phyloP scores from a whole-genome alignment of 345 rosid species.

The Euclidium syriacum region DNA sequence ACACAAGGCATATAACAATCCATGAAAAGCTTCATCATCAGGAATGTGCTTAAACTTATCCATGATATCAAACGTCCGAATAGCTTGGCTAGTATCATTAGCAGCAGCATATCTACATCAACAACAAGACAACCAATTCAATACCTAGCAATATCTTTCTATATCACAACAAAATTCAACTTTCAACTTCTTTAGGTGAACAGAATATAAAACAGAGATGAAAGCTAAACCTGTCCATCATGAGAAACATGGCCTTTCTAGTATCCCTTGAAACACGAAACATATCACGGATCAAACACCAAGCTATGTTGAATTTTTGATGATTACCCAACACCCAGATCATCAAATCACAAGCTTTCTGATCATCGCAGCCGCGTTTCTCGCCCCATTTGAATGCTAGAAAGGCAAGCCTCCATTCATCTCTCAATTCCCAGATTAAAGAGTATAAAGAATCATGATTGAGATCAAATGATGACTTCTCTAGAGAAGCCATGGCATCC shows the following conservation, averaged over 20 bases:
- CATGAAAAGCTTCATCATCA: slow-evolving; percentile 71
- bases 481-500: slow-evolving; percentile 51
- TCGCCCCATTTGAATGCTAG: slow-evolving; percentile 79
- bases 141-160: neutral
- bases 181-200: too few relatives aligned
- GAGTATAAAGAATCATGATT: slow-evolving; percentile 41
- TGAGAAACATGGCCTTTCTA: slow-evolving; percentile 61
- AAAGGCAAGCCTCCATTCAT: slow-evolving; percentile 67
- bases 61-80: slow-evolving; percentile 58
- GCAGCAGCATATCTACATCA: slow-evolving; percentile 71
- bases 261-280: slow-evolving; percentile 42
- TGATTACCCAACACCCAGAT: slow-evolving; percentile 65
- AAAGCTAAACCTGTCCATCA: slow-evolving; percentile 72
- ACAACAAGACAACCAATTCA: slow-evolving; percentile 17
- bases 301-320: slow-evolving; percentile 66
- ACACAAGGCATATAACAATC: slow-evolving; percentile 53
- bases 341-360: slow-evolving; percentile 49
- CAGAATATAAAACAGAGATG: neutral
- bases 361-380: slow-evolving; percentile 44
- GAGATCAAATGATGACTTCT: slow-evolving; percentile 39
- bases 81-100: slow-evolving; percentile 65
- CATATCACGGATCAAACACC: slow-evolving; percentile 76
- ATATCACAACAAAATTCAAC: neutral
- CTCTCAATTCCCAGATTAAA: slow-evolving; percentile 54
- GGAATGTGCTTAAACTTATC: slow-evolving; percentile 68